Percentiles rank a stretch among this genome's conserved stretches.
Evolutionary conservation across 768 basidiomycete species (phyloP).

Genomic region (Paxillus ammoniavirescens): DNA sequence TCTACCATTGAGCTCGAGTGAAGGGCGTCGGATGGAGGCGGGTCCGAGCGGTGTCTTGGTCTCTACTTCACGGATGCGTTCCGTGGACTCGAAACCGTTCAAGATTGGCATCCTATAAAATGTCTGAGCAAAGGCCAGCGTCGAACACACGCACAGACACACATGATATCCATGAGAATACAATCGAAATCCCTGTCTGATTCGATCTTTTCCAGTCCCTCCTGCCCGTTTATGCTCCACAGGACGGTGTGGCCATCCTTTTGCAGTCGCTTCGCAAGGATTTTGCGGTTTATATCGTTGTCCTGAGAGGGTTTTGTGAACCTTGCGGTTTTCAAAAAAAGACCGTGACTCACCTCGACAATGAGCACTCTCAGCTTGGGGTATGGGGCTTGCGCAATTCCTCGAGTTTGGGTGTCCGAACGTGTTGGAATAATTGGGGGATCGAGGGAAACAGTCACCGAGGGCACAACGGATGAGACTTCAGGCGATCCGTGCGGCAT

Average conservation of each 20-base stretch:
- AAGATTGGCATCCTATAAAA: constrained; percentile 71
- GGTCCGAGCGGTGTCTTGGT: not conserved
- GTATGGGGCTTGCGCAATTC: not conserved
- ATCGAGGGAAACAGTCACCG: not conserved
- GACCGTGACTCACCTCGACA: constrained; percentile 53
- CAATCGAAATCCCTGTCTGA: constrained; percentile 64
- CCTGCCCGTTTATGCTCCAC: constrained; percentile 72
- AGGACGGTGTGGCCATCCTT: constrained; percentile 66
- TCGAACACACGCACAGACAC: constrained; percentile 21
- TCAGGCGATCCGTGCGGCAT: not conserved
- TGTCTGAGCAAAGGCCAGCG: not conserved
- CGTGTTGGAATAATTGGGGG: not conserved
- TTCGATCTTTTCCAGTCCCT: constrained; percentile 59
- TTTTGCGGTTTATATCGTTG: constrained; percentile 69
- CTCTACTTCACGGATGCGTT: constrained; percentile 65
- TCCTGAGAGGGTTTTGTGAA: constrained; percentile 41
- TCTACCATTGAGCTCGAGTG: constrained; percentile 55
- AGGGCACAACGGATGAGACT: not conserved
- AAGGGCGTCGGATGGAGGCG: constrained; percentile 29
- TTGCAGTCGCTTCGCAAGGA: constrained; percentile 65
- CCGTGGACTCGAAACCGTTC: constrained; percentile 69
- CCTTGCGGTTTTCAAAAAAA: not conserved
- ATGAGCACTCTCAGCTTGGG: constrained; percentile 36
- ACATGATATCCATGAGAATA: constrained; percentile 86
- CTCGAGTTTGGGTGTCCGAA: not conserved